phyloP scores from a whole-genome alignment of 1,139 yeast genomes.

The Saccharomyces pastorianus region DNA sequence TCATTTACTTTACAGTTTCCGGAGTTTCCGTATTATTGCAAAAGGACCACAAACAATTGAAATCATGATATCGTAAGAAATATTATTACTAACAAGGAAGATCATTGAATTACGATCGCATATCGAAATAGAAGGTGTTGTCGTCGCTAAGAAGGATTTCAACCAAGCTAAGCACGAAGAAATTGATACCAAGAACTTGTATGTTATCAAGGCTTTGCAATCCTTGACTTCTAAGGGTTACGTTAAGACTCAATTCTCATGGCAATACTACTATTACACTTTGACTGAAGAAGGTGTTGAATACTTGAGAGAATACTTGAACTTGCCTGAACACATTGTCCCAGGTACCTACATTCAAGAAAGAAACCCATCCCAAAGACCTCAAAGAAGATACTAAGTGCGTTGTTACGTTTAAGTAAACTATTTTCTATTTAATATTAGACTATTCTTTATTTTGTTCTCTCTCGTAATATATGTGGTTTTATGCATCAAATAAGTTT shows the following conservation, averaged over 20 bases:
- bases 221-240: constrained; percentile 97
- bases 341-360: constrained; percentile 98
- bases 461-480: neutral
- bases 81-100: neutral
- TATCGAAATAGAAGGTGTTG: constrained; percentile 76
- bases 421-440: neutral
- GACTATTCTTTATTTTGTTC: neutral
- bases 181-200: constrained; percentile 95
- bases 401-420: constrained; percentile 1
- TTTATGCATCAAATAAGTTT: neutral
- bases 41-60: neutral
- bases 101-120: neutral
- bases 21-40: neutral
- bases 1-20: neutral
- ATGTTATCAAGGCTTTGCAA: constrained; percentile 98
- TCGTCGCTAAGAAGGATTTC: constrained; percentile 98
- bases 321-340: constrained; percentile 96
- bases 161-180: constrained; percentile 97
- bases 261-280: constrained; percentile 99
- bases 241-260: constrained; percentile 99
- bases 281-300: constrained; percentile 99
- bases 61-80: neutral
- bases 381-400: constrained; percentile 42
- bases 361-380: constrained; percentile 73
- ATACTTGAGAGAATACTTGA: constrained; percentile 95